Conservation (phyloP, 371 early-diverging fungal genomes). For the Lichtheimia ornata region DNA sequence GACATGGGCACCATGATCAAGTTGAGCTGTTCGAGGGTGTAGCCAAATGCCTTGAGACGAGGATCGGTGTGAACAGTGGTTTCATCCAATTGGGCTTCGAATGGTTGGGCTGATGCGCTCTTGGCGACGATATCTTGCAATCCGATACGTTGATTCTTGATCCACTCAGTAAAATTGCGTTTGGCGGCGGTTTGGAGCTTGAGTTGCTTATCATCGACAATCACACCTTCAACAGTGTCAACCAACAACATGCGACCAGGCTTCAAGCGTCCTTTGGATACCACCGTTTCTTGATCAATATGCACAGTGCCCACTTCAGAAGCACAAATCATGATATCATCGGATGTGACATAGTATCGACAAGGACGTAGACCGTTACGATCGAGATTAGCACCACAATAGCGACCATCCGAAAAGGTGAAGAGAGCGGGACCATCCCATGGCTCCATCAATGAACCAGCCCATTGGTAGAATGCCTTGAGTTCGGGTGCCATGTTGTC, state of each 20-base stretch:
- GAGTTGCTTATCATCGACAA: slow-evolving; percentile 90
- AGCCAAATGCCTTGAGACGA: slow-evolving; percentile 87
- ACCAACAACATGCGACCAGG: slow-evolving; percentile 97
- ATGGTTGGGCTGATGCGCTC: not conserved
- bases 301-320: slow-evolving; percentile 93
- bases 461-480: slow-evolving; percentile 95
- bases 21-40: slow-evolving; percentile 91
- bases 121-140: slow-evolving; percentile 60
- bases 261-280: slow-evolving; percentile 91
- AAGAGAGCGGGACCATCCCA: slow-evolving; percentile 98
- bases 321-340: slow-evolving; percentile 95
- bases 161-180: slow-evolving; percentile 83
- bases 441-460: slow-evolving; percentile 95
- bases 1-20: slow-evolving; percentile 87
- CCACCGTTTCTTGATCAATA: slow-evolving; percentile 78
- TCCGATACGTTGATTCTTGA: slow-evolving; percentile 71
- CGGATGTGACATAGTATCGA: slow-evolving; percentile 93
- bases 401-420: slow-evolving; percentile 95
- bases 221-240: slow-evolving; percentile 85
- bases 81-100: slow-evolving; percentile 36
- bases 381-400: slow-evolving; percentile 94
- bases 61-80: slow-evolving; percentile 70
- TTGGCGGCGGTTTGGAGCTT: slow-evolving; percentile 75
- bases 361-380: slow-evolving; percentile 97
- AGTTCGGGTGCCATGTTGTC: slow-evolving; percentile 82